Conservation (phyloP, 2,329 filamentous ascomycete species). For the Calonectria pauciramosa region DNA sequence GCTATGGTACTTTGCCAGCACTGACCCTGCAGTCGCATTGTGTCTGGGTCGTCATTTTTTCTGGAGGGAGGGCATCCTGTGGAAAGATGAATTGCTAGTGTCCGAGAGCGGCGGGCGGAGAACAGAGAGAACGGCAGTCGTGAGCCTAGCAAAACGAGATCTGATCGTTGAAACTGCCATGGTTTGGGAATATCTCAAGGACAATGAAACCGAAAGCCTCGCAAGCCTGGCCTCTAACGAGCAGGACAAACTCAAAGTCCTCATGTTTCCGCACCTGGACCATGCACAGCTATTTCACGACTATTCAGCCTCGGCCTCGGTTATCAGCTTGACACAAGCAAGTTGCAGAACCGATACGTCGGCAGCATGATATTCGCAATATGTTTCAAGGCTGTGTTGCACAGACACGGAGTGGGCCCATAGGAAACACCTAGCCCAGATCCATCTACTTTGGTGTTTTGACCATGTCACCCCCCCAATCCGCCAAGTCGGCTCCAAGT, state of each 20-base stretch:
- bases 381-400: slow-evolving; percentile 3
- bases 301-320: slow-evolving; percentile 41
- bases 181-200: slow-evolving; percentile 69
- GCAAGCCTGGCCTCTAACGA: slow-evolving; percentile 33
- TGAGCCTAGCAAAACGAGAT: slow-evolving; percentile 71
- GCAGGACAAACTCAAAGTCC: slow-evolving; percentile 61
- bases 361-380: slow-evolving; percentile 17
- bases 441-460: slow-evolving; percentile 32
- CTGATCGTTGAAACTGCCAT: slow-evolving; percentile 73
- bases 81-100: slow-evolving; percentile 73
- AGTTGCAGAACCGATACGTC: slow-evolving; percentile 40
- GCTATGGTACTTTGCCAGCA: slow-evolving; percentile 78
- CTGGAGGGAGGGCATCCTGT: slow-evolving; percentile 79
- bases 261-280: slow-evolving; percentile 73
- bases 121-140: slow-evolving; percentile 60
- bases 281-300: slow-evolving; percentile 74
- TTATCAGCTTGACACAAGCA: slow-evolving; percentile 48
- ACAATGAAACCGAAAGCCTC: slow-evolving; percentile 21
- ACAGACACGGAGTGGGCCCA: neutral
- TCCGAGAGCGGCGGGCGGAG: slow-evolving; percentile 33
- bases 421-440: neutral
- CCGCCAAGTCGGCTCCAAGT: slow-evolving; percentile 72
- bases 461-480: slow-evolving; percentile 69
- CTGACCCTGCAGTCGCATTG: slow-evolving; percentile 76
- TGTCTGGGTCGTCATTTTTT: slow-evolving; percentile 77